Evolutionary conservation across 2,329 filamentous ascomycete species (phyloP).

Genomic region (Alternaria consortialis): DNA sequence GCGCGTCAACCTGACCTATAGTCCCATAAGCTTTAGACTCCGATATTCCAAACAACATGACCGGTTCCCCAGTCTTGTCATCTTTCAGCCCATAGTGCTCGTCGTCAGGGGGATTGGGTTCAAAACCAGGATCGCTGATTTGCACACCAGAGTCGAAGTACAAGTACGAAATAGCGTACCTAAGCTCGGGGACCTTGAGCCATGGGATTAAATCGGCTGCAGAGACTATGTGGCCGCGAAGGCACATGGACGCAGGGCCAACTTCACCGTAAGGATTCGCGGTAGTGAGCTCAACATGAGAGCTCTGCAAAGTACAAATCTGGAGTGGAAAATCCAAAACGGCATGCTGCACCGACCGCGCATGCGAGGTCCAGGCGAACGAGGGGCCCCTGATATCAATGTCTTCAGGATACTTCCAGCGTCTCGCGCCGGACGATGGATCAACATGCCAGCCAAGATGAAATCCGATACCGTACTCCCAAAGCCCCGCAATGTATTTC

Average conservation of each 20-base stretch:
- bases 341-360: too few relatives aligned
- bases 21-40: too few relatives aligned
- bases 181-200: too few relatives aligned
- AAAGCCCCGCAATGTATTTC: neutral
- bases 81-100: neutral
- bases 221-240: too few relatives aligned
- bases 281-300: neutral
- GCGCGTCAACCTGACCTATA: neutral
- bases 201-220: too few relatives aligned
- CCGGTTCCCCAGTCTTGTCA: neutral
- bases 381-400: neutral
- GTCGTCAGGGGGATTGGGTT: too few relatives aligned
- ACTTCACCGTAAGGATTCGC: too few relatives aligned
- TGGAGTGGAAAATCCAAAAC: too few relatives aligned
- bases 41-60: neutral
- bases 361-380: neutral
- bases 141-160: too few relatives aligned
- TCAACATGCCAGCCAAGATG: neutral
- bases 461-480: neutral
- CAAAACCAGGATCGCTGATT: too few relatives aligned
- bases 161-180: too few relatives aligned
- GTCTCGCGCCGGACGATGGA: neutral
- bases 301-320: neutral
- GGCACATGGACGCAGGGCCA: too few relatives aligned
- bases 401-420: neutral